A percentile compares a stretch with the other conserved stretches of the same genome.
Conservation (phyloP, 768 basidiomycete species). For the Cubamyces lactineus region DNA sequence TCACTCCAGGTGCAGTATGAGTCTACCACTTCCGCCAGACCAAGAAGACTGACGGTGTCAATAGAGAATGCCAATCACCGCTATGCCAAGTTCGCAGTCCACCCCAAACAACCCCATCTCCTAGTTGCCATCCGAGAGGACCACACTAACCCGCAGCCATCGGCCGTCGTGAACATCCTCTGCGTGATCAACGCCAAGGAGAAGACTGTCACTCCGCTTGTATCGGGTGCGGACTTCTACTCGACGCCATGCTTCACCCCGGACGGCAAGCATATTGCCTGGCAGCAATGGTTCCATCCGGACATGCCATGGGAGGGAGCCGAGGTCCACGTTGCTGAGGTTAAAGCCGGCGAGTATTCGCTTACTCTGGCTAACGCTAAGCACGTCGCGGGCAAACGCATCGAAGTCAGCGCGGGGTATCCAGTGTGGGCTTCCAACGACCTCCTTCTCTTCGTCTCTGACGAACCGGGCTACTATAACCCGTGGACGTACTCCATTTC, state of each 20-base stretch:
- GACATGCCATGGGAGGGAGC: conserved; percentile 76
- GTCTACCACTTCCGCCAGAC: conserved; percentile 10
- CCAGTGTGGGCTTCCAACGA: conserved; percentile 63
- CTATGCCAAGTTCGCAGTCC: conserved; percentile 64
- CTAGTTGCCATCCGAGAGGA: conserved; percentile 72
- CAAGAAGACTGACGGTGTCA: background rate
- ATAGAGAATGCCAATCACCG: conserved; percentile 55
- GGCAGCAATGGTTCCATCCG: conserved; percentile 71
- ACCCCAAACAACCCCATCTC: conserved; percentile 55
- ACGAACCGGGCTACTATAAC: conserved; percentile 68
- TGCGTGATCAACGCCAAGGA: conserved; percentile 54
- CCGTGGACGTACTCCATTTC: conserved; percentile 57
- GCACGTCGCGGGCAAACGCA: conserved; percentile 54
- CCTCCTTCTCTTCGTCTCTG: conserved; percentile 63
- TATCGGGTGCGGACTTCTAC: conserved; percentile 74
- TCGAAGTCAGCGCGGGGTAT: conserved; percentile 56
- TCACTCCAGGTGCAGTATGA: conserved; percentile 54
- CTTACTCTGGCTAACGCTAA: conserved; percentile 42
- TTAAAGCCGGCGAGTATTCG: conserved; percentile 33
- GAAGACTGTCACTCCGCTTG: conserved; percentile 49
- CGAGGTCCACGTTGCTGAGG: conserved; percentile 56
- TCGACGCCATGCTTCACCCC: conserved; percentile 60
- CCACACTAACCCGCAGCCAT: conserved; percentile 57
- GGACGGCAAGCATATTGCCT: conserved; percentile 59
- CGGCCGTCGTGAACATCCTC: conserved; percentile 59